Base-by-base conservation (phyloP, 1,139 yeast genomes). In the Fermentozyma sake region DNA sequence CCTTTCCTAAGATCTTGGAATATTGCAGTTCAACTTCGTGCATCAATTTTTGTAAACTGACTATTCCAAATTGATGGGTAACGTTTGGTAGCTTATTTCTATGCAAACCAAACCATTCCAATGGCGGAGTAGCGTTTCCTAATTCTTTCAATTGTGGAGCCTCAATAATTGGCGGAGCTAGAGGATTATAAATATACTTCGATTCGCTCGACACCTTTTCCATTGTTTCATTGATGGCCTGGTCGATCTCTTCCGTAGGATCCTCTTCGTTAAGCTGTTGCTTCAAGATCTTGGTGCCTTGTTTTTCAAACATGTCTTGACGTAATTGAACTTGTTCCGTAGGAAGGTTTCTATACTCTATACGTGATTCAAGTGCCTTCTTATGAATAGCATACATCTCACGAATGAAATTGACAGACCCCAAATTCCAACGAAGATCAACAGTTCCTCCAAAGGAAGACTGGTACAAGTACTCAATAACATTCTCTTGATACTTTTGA, bases 31-130 rank as follows among this genome's bases (percentile, higher is more conserved):
- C 79, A 2, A 73, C 68, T 41, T 83, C 80, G 31, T 72, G 77
- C 16, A 83, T 83, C 33, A 85, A 48, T 35, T 76, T 73, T 45
- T 86, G 96, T 29, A 91, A 59, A 7, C 79, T 73, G 12, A 82
- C 74, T 33, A 87, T 82, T 0, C 80, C 77, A 35, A 75, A 59
- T 50, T 85, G 91, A 48, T 91, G 96, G 0, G 95, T 82, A 31
- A 84, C 68, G 27, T 82, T 79, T 0, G 98, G 98, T 41, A 91
- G 76, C 40, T 79, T 76, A 42, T 79, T 75, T 41, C 97, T 68
- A 50, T 91, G 93, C 17, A 91, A 67, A 1, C 98, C 98, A 59
- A 91, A 83, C 98, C 98, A 91, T 52, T 91, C 97, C 37, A 91
- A 61, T 3, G 98, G 97, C 1, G 98, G 98, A 0, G 98, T 91